These are phyloP conservation scores for Allium sativum DNA, from an alignment of 106 monocot species.

Conservation along the genomic window DNA sequence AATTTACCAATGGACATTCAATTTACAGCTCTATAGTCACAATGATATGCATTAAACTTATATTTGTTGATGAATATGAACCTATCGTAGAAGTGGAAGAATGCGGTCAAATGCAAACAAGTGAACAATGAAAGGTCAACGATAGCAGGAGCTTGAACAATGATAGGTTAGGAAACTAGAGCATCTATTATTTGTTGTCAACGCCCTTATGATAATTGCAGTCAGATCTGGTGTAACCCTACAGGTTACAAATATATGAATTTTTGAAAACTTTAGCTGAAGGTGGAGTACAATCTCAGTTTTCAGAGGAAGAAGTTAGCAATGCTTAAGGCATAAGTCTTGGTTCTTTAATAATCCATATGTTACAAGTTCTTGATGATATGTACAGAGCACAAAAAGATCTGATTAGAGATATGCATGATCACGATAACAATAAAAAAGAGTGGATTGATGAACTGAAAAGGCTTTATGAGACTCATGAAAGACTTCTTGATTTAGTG, in stretches of 20 bases:
- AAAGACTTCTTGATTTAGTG: constrained; percentile 86
- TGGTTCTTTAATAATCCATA: constrained; percentile 79
- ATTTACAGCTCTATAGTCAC: too few species aligned
- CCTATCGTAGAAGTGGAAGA: too few species aligned
- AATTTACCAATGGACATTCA: too few species aligned
- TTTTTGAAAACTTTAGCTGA: constrained; percentile 86
- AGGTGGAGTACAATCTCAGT: constrained; percentile 91
- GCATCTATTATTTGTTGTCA: too few species aligned
- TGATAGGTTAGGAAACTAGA: too few species aligned
- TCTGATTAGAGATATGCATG: constrained; percentile 86
- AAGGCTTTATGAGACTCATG: constrained; percentile 92
- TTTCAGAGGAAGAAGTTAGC: constrained; percentile 74
- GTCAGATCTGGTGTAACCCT: constrained; percentile 97
- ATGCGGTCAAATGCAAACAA: too few species aligned
- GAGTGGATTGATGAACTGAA: constrained; percentile 99
- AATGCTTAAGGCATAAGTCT: constrained; percentile 99
- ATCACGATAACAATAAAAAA: constrained; percentile 96
- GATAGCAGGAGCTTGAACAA: too few species aligned
- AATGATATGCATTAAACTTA: too few species aligned
- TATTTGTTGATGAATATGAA: too few species aligned
- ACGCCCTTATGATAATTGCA: constrained; percentile 85
- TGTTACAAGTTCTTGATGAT: constrained; percentile 91
- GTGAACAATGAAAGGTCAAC: too few species aligned
- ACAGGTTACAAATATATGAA: constrained; percentile 94
- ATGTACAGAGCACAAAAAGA: constrained; percentile 97